Evolutionary conservation across 2,329 filamentous ascomycete species (phyloP), one percentile per base, ranked within the genome.

Genomic region (Ophiocordyceps polyrhachis-furcata): DNA sequence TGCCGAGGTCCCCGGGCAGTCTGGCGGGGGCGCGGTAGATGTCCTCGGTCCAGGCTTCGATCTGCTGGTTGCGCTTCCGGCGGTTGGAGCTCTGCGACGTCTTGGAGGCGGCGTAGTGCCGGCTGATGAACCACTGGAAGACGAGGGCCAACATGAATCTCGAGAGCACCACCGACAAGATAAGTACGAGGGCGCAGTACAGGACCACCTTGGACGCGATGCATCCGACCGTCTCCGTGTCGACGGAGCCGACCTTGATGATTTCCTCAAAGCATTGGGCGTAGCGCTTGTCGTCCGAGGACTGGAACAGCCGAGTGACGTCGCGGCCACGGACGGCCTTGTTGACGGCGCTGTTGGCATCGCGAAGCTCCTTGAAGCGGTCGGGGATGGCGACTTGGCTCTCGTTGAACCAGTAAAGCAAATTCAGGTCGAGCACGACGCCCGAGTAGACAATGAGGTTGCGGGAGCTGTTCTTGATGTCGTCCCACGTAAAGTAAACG

Each of bases 151-250:
- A 73, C n/a, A 81, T 58, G 57, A 98, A 98, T 52, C 93, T 89
- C 49, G 82, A 74, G 15, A 74, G 58, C 5, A 98, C 93, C 44
- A 98, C 86, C 5, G 86, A 79, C 48, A 98, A 65, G 63, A 98
- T 98, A 61, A 98, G 84, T 45, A 82, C 78, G 50, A 98, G 69
- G 4, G 89, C 93, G 44, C 93, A 80, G 58, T 98, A 98, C 40
- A 98, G 78, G 4, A 98, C 91, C 23, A 98, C 88, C 64, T 94
- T 83, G 51, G 89, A 94, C 2, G 91, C 91, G 59, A 98, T 98
- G 65, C 91, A 98, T 15, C 91, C 91, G 43, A 98, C 83, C 7
- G 85, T 93, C 54, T 93, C 88, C 0, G 91, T 96, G 56, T 98
- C 93, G 48, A 98, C 82, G 13, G 83, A 88, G 47, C 91, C 91